Conservation (phyloP, 352 stramenopile species). For the Globisporangium cederbergense region DNA sequence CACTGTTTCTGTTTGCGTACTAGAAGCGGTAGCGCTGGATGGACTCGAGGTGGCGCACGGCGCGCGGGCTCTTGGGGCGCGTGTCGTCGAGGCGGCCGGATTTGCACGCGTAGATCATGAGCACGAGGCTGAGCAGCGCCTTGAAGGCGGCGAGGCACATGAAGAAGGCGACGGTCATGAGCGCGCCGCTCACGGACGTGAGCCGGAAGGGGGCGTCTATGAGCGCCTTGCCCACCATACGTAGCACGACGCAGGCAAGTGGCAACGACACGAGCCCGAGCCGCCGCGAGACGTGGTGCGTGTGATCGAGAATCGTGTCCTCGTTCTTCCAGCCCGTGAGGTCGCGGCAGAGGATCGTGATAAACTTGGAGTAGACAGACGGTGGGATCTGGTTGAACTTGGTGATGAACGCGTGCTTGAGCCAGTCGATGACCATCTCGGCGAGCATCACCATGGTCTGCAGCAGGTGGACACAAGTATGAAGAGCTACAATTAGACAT, state of each 20-base stretch:
- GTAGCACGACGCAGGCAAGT: slow-evolving; percentile 91
- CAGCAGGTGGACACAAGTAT: not conserved
- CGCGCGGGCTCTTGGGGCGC: slow-evolving; percentile 59
- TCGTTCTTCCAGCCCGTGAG: slow-evolving; percentile 92
- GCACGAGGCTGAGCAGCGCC: slow-evolving; percentile 60
- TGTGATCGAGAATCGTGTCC: slow-evolving; percentile 92
- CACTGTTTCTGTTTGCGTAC: slow-evolving; percentile 3
- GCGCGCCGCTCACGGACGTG: slow-evolving; percentile 31
- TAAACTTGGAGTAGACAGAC: slow-evolving; percentile 94
- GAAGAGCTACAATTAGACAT: not conserved
- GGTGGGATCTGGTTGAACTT: slow-evolving; percentile 98
- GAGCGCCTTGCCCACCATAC: slow-evolving; percentile 72
- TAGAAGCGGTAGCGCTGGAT: slow-evolving; percentile 50
- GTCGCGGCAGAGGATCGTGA: slow-evolving; percentile 92
- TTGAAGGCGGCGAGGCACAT: slow-evolving; percentile 78
- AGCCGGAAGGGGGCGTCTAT: slow-evolving; percentile 38
- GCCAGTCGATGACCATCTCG: slow-evolving; percentile 97
- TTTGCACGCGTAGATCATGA: slow-evolving; percentile 77
- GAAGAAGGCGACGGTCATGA: slow-evolving; percentile 63
- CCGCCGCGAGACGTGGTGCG: slow-evolving; percentile 91
- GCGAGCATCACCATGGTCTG: slow-evolving; percentile 88
- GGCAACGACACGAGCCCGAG: slow-evolving; percentile 93
- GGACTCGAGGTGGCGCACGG: slow-evolving; percentile 52
- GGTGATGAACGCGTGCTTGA: slow-evolving; percentile 99
- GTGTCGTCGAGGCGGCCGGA: slow-evolving; percentile 66